Percentiles rank a stretch among this genome's conserved stretches.
These are phyloP conservation scores for Dicorynia guianensis DNA, from an alignment of 306 rosid genomes.

Conservation along the genomic window DNA sequence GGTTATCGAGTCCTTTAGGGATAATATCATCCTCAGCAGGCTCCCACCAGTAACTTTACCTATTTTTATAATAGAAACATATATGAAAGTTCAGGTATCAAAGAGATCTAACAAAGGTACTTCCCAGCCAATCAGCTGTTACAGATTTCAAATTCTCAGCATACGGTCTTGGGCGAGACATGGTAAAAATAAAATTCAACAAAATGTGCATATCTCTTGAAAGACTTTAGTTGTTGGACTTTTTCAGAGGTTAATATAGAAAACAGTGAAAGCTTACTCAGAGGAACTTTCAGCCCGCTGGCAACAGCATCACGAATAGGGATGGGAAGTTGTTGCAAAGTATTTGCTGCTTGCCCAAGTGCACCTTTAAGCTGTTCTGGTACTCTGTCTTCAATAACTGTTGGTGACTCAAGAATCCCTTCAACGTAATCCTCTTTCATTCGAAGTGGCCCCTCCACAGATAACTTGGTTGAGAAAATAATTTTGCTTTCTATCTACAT, in stretches of 20 bases:
- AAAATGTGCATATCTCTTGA: constrained; percentile 9
- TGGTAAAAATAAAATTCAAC: constrained; percentile 29
- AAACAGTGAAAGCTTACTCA: constrained; percentile 59
- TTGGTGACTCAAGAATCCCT: constrained; percentile 79
- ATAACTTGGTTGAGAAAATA: constrained; percentile 68
- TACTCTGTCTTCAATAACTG: constrained; percentile 75
- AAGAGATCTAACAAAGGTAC: constrained; percentile 3
- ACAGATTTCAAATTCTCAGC: constrained; percentile 32
- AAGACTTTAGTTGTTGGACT: constrained; percentile 13
- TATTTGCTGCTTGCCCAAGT: constrained; percentile 73
- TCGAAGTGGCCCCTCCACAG: constrained; percentile 95
- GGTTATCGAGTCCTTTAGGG: too few relatives aligned
- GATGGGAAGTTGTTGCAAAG: constrained; percentile 83
- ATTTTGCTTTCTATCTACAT: constrained; percentile 82
- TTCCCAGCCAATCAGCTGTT: constrained; percentile 29
- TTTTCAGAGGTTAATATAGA: constrained; percentile 22
- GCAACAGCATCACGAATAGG: constrained; percentile 74
- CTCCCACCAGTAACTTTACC: too few relatives aligned
- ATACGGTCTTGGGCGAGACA: constrained; percentile 12
- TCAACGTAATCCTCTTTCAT: constrained; percentile 93
- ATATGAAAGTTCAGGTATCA: constrained; percentile 23
- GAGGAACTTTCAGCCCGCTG: constrained; percentile 83
- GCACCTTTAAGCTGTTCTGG: constrained; percentile 92
- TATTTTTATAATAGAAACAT: neutral
- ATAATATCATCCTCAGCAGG: too few relatives aligned